Conservation (phyloP, 2,329 filamentous ascomycete genomes). For the Beauveria varroae region DNA sequence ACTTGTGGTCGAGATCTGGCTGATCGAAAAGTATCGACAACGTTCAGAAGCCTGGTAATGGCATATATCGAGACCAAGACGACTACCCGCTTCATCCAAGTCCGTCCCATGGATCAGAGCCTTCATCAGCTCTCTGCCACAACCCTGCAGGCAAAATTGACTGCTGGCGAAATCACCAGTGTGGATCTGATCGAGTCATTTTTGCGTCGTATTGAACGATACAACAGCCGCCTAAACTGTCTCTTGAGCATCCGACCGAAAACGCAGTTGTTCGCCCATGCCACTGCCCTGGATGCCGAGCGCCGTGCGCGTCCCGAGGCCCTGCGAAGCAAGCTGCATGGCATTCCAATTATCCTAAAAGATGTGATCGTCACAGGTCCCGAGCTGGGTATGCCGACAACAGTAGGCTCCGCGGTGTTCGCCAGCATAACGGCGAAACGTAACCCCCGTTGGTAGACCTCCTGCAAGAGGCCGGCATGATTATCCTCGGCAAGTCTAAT, state of each 20-base stretch:
- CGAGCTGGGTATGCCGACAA: slow-evolving; percentile 10
- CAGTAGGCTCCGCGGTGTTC: slow-evolving; percentile 1
- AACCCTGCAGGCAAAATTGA: not conserved
- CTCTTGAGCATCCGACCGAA: not conserved
- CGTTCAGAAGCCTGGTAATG: not conserved
- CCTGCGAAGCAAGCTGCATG: slow-evolving; percentile 5
- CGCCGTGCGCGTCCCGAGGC: not conserved
- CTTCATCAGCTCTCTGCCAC: not conserved
- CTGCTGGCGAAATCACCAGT: slow-evolving; percentile 1
- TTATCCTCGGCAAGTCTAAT: slow-evolving; percentile 10
- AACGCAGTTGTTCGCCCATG: slow-evolving; percentile 1
- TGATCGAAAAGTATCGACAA: not conserved
- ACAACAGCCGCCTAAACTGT: not conserved
- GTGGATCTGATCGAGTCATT: not conserved
- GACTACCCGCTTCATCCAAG: not conserved
- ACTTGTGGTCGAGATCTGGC: too few relatives aligned
- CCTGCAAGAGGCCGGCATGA: slow-evolving; percentile 8
- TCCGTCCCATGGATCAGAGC: not conserved
- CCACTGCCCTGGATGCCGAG: slow-evolving; percentile 5
- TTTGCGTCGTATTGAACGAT: not conserved
- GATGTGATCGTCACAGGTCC: slow-evolving; percentile 7
- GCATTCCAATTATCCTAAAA: slow-evolving; percentile 10
- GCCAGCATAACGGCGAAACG: not conserved
- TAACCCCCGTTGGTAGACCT: slow-evolving; percentile 3
- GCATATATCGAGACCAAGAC: not conserved